Base-by-base conservation (phyloP, 1,139 yeast genomes). In the Candida pseudocylindracea region DNA sequence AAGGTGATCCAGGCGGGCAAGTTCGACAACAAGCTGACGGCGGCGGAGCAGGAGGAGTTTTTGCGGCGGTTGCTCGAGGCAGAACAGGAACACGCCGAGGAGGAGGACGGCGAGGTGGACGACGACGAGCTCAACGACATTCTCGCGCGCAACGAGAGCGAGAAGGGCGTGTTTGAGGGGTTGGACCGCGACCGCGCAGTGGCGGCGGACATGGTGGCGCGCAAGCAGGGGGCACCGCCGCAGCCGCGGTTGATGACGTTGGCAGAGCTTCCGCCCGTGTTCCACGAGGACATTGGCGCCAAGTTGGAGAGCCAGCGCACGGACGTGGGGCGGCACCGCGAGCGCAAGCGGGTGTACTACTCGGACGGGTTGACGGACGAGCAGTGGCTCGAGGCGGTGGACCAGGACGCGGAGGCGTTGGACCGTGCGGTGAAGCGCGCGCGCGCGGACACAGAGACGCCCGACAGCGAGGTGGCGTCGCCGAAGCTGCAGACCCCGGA, bases 1-100 rank as follows among this genome's bases (percentile, higher is more conserved):
- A 75, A 79, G 46, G 91, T 79, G 39, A 79, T 79, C 48, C 91
- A 76, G 49, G 91, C 88, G 3, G 92, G 91, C 62, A 76, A 76
- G 44, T 75, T 76, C 41, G 91, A 74, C 52, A 75, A 76, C 46
- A 75, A 76, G 45, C 74, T 85, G 2, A 73, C 85, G 3, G 63
- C 85, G 0, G 88, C 75, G 49, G 88, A 76, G 48, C 91, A 76
- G 49, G 88, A 76, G 48, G 83, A 81, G 1, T 60, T 73, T 36
- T 59, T 76, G 44, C 63, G 79, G 45, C 71, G 73, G 13, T 58
- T 76, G 37, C 47, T 76, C 31, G 88, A 74, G 42, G 73, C 72
- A 32, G 88, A 76, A 45, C 81, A 74, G 43, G 68, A 60, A 38
- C 62, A 58, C 33, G 48, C 50, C 36, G 57, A 55, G 28, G 32